These are phyloP conservation scores for Chrysoporthe puriensis DNA, from an alignment of 2,329 filamentous ascomycete genomes.

Conservation along the genomic window DNA sequence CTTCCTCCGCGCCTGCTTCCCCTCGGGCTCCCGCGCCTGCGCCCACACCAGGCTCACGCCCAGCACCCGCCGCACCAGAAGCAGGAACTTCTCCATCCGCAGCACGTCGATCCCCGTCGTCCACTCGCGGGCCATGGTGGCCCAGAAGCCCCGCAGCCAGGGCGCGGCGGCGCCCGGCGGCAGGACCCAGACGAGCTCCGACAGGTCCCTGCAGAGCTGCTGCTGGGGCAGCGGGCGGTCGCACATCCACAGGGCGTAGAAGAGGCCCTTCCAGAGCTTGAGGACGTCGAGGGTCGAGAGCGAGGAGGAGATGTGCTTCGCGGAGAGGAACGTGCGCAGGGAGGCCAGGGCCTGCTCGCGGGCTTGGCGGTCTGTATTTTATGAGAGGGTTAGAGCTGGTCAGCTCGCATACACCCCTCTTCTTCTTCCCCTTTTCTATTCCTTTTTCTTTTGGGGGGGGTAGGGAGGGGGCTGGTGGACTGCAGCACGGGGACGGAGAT, in stretches of 20 bases:
- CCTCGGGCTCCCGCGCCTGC: conserved; percentile 33
- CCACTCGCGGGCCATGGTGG: conserved; percentile 71
- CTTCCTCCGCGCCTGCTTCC: conserved; percentile 44
- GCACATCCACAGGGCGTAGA: conserved; percentile 92
- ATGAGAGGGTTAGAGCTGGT: background rate
- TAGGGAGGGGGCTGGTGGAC: conserved; percentile 13
- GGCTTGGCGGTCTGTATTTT: conserved; percentile 68
- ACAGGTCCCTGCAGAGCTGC: conserved; percentile 76
- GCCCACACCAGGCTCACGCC: conserved; percentile 66
- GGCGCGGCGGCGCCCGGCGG: conserved; percentile 47
- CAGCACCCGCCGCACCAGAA: conserved; percentile 79
- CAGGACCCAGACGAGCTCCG: conserved; percentile 67
- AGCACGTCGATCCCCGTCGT: conserved; percentile 68
- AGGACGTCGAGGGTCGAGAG: conserved; percentile 73
- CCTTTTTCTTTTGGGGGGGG: background rate
- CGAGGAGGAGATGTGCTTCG: conserved; percentile 51
- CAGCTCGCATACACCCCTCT: too few species aligned
- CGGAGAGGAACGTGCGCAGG: conserved; percentile 76
- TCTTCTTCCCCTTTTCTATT: too few species aligned
- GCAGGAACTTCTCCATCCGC: conserved; percentile 90
- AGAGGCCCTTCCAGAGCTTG: conserved; percentile 94
- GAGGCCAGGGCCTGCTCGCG: conserved; percentile 78
- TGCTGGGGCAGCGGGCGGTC: conserved; percentile 89
- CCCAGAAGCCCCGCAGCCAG: conserved; percentile 71
- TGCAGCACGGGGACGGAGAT: conserved; percentile 12